Evolutionary conservation across 164 flowering plant genomes (phyloP).

Genomic region (Chimonanthus praecox): DNA sequence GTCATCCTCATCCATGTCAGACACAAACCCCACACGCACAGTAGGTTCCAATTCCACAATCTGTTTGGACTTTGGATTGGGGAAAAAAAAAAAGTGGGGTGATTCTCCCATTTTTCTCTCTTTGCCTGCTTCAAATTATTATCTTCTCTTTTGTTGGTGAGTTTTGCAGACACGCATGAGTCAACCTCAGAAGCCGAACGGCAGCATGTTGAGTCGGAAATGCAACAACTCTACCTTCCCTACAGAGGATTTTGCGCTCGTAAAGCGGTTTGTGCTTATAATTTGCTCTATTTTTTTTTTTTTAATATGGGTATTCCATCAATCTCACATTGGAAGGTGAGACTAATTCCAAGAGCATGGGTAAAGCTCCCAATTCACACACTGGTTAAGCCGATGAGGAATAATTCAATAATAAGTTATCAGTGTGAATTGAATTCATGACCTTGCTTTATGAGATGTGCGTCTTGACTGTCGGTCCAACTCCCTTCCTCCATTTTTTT

Average conservation of each 20-base stretch:
- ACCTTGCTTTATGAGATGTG: no score
- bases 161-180: conserved; percentile 7
- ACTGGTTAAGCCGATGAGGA: no score
- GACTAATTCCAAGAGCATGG: no score
- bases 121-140: neutral
- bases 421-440: no score
- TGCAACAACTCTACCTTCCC: conserved; percentile 21
- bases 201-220: conserved; percentile 12
- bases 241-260: conserved; percentile 29
- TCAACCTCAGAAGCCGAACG: conserved; percentile 1
- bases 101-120: neutral
- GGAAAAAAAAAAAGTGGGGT: neutral
- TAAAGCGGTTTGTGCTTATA: conserved; percentile 14
- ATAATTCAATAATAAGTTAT: no score
- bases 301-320: no score
- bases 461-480: neutral
- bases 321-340: no score
- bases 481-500: neutral
- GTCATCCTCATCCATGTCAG: conserved; percentile 22
- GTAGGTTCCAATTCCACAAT: conserved; percentile 12
- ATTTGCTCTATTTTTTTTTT: neutral
- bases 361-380: no score
- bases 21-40: neutral
- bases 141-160: neutral
- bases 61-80: neutral